Evolutionary conservation across 148 eudicot genomes (phyloP).

Genomic region (Silene conica): DNA sequence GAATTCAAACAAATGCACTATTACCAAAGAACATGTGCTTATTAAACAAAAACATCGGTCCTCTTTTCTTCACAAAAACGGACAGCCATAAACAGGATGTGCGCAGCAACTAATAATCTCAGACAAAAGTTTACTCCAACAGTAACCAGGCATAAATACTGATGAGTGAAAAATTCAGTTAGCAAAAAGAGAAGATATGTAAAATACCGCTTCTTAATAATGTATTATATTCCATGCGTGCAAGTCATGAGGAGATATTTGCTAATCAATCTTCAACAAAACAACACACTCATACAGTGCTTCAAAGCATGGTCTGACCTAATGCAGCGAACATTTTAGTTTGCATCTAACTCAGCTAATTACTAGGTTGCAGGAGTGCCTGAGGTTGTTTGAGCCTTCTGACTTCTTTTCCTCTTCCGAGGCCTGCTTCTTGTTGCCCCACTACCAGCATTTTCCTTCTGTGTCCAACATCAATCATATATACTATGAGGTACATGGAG

Average conservation of each 20-base stretch:
- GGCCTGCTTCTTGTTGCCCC: slow-evolving; percentile 36
- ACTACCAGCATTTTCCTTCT: slow-evolving; percentile 34
- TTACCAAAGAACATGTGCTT: too few relatives aligned
- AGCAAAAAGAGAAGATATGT: background rate
- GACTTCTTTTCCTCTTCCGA: slow-evolving; percentile 64
- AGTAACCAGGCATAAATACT: too few relatives aligned
- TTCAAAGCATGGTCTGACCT: background rate
- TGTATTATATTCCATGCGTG: background rate
- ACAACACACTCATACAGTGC: background rate
- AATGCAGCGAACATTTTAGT: background rate
- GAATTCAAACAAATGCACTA: too few relatives aligned
- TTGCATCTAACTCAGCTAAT: background rate
- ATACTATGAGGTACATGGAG: background rate
- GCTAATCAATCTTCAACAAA: background rate
- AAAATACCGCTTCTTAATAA: background rate
- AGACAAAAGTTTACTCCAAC: too few relatives aligned
- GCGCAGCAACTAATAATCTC: background rate
- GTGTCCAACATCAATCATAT: slow-evolving; percentile 6
- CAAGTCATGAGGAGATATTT: background rate
- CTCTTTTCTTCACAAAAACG: background rate
- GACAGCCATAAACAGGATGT: background rate
- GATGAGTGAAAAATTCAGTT: background rate
- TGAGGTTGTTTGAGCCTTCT: slow-evolving; percentile 30
- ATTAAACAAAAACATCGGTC: too few relatives aligned
- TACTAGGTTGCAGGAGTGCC: slow-evolving; percentile 17